Conservation (phyloP, 768 basidiomycete species). For the Russula olivacea region DNA sequence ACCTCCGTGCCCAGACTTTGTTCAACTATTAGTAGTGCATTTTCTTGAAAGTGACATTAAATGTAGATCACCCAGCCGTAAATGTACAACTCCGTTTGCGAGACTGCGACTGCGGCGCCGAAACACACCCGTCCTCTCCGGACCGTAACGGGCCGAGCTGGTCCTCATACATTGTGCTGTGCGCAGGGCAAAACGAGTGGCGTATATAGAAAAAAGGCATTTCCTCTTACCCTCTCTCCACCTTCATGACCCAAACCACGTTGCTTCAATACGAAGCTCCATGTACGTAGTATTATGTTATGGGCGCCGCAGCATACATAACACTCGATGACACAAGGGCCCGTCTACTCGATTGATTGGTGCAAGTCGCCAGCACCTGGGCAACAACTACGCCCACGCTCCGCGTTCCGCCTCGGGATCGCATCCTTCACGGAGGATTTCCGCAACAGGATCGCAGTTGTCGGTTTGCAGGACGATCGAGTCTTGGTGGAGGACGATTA, state of each 20-base stretch:
- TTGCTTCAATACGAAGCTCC: slow-evolving; percentile 80
- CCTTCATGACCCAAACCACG: slow-evolving; percentile 60
- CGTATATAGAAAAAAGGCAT: neutral
- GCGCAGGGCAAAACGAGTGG: neutral
- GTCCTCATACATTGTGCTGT: neutral
- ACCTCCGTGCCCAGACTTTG: neutral
- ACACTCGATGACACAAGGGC: slow-evolving; percentile 47
- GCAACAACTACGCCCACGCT: slow-evolving; percentile 64
- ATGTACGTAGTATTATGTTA: slow-evolving; percentile 45
- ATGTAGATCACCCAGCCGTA: too few species aligned
- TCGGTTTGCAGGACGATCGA: slow-evolving; percentile 77
- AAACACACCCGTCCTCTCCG: neutral
- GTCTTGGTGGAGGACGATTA: slow-evolving; percentile 84
- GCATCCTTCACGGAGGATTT: slow-evolving; percentile 83
- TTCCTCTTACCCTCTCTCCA: slow-evolving; percentile 3
- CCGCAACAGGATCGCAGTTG: slow-evolving; percentile 73
- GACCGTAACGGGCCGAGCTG: neutral
- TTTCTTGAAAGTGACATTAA: too few species aligned
- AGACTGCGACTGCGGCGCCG: too few species aligned
- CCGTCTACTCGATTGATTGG: slow-evolving; percentile 83
- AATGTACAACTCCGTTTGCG: too few species aligned
- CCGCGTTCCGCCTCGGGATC: slow-evolving; percentile 78
- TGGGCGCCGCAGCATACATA: neutral
- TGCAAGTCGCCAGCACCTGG: slow-evolving; percentile 75
- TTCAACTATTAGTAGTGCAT: too few species aligned